Base-by-base conservation (phyloP, 2,329 filamentous ascomycete species). In the Hymenotorrendiella dingleyae region DNA sequence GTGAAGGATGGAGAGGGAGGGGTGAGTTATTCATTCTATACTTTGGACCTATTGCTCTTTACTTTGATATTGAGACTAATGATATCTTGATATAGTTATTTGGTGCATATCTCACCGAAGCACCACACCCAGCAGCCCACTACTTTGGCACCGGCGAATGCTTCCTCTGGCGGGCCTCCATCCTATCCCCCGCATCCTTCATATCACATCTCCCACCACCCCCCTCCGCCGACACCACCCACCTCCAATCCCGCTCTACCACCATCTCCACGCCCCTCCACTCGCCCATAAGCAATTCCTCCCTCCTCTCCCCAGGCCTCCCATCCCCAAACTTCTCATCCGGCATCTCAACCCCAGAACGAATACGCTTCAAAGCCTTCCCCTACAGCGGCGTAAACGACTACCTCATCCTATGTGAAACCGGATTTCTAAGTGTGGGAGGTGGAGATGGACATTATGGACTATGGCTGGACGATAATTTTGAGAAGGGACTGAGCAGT, bases 121-220 rank as follows among this genome's bases (percentile, higher is more conserved):
- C 85, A 38, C 90, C 91, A 9, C 86, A 84, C 54, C 86, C 88
- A 0, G 72, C 80, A 1, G 68, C 87, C 2, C 85, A 90, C 50
- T 98, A 95, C 70, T 98, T 86, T 64, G 93, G 93, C 57, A 96
- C 88, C 10, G 93, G 93, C 57, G 93, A 98, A 65, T 97, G 91
- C 66, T 98, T 94, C 64, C 77, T 94, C 50, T 94, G 87, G 87
- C 79, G 85, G 36, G 84, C 86, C 1, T 80, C 80, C 33, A 66
- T 84, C 4, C 69, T 90, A 24, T 71, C 80, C 2, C 66, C 78
- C 0, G 58, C 69, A 7, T 65, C 66, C 35, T 63, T 55, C 8
- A 33, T 45, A 3, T 40, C 72, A 2, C 69, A 74, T 46, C 64
- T 73, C 10, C 85, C 85, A 1, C 84, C 82, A 0, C 85, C 83